Base-by-base conservation (phyloP, 768 basidiomycete genomes). In the Kwoniella newhampshirensis region DNA sequence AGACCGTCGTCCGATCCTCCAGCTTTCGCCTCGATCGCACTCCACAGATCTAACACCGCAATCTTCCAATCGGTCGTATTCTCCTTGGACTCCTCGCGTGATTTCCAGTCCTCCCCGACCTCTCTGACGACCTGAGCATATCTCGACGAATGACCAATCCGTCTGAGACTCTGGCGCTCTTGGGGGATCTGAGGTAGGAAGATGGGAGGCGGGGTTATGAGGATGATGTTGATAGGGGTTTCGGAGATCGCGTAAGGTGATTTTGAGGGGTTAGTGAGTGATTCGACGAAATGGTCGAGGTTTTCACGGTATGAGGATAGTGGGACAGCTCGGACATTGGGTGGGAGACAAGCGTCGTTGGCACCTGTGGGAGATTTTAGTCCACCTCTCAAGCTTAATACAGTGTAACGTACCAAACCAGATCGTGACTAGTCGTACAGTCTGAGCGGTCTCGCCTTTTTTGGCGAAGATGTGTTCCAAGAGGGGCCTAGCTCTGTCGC, bases 381-480 rank as follows among this genome's bases (percentile, higher is more conserved):
- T n/a, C n/a, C n/a, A n/a, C n/a, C n/a, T n/a, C n/a, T n/a, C n/a
- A 32, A 32, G 32, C 7, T 32, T 6, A 13, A 6, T 6, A 32
- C 7, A 13, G 7, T 18, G 30, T 15, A 20, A 54, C 60, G 21
- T 35, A 71, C 69, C 69, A 18, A 71, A 54, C 66, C 66, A 71
- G 30, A 71, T 50, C 4, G 66, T 71, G 0, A 67, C 58, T 12
- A 71, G 45, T 18, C 69, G 39, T 18, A 70, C 51, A 1, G 25
- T 30, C 3, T 60, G 30, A 17, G 21, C 18, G 17, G 21, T 23
- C 0, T 51, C 36, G 2, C 47, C 59, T 12, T 66, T 57, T 44
- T 55, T 60, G 11, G 58, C 59, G 30, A 71, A 66, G 36, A 67
- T 59, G 25, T 65, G 35, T 41, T 64, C 63, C n/a, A 71, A 47